phyloP scores from a whole-genome alignment of 352 stramenopile genomes.

The Pilasporangium apinafurcum region DNA sequence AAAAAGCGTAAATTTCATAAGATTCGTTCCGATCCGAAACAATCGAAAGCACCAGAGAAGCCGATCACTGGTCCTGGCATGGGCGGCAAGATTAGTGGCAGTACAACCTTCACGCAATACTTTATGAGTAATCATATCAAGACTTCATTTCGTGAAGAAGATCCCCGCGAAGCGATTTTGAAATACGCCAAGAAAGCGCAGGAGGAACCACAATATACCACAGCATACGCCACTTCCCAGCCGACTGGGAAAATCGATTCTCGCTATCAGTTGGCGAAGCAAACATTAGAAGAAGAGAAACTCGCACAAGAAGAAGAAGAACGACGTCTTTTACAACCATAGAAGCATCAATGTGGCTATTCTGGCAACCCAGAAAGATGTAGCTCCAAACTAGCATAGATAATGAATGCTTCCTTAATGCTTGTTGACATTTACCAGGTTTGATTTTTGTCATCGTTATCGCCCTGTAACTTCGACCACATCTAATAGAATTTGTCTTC shows the following conservation, averaged over 20 bases:
- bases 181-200: constrained; percentile 79
- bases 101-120: constrained; percentile 82
- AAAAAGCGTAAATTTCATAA: constrained; percentile 75
- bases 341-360: no score
- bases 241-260: constrained; percentile 56
- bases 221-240: constrained; percentile 47
- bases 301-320: constrained; percentile 74
- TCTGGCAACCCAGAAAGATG: no score
- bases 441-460: no score
- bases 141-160: constrained; percentile 78
- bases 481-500: no score
- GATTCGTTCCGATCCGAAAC: constrained; percentile 56
- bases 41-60: constrained; percentile 68
- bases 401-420: no score
- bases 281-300: constrained; percentile 79
- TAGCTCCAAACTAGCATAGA: no score
- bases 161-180: constrained; percentile 79
- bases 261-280: constrained; percentile 62
- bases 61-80: constrained; percentile 70
- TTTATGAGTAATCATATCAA: constrained; percentile 88
- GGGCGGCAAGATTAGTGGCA: constrained; percentile 73
- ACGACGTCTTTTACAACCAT: constrained; percentile 60
- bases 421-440: no score
- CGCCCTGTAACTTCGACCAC: no score
- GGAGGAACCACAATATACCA: constrained; percentile 63